phyloP scores from a whole-genome alignment of 2,329 filamentous ascomycete species.

The Claviceps sp. region DNA sequence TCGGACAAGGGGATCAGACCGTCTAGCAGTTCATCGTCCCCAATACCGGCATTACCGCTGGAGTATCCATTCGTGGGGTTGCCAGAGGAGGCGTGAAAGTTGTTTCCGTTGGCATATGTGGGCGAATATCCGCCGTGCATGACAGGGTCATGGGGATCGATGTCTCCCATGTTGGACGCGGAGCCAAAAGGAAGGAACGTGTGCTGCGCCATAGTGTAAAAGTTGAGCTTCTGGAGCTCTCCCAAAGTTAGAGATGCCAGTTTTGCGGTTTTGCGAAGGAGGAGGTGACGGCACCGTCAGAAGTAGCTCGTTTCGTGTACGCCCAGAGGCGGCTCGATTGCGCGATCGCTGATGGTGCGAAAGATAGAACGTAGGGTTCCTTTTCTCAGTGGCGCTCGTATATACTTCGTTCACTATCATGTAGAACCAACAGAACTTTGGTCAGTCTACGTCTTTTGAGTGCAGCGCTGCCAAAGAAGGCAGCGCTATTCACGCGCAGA shows the following conservation, averaged over 20 bases:
- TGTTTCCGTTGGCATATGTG: conserved; percentile 37
- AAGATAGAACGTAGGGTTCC: not conserved
- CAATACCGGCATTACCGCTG: conserved; percentile 64
- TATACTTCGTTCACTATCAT: not conserved
- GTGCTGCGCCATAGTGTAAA: conserved; percentile 38
- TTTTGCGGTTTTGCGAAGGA: conserved; percentile 4
- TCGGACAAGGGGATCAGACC: conserved; percentile 46
- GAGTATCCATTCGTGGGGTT: conserved; percentile 61
- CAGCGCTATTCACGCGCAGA: not conserved
- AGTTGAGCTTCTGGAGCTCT: conserved; percentile 8
- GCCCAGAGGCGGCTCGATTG: conserved; percentile 1
- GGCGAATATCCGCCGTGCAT: conserved; percentile 50
- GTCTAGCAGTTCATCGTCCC: conserved; percentile 80
- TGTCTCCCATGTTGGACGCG: conserved; percentile 41
- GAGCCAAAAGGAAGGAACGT: conserved; percentile 42
- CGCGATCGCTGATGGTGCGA: not conserved
- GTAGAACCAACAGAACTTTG: not conserved
- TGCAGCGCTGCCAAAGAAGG: not conserved
- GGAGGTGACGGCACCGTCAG: conserved; percentile 5
- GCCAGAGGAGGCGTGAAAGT: conserved; percentile 42
- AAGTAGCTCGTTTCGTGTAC: conserved; percentile 1
- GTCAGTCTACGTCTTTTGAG: not conserved
- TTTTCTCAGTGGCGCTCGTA: not conserved
- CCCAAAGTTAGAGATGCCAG: conserved; percentile 5
- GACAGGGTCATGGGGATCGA: conserved; percentile 76